Evolutionary conservation across 2,329 filamentous ascomycete species (phyloP), one percentile per base, ranked within the genome.

Genomic region (Pseudogymnoascus sp.): DNA sequence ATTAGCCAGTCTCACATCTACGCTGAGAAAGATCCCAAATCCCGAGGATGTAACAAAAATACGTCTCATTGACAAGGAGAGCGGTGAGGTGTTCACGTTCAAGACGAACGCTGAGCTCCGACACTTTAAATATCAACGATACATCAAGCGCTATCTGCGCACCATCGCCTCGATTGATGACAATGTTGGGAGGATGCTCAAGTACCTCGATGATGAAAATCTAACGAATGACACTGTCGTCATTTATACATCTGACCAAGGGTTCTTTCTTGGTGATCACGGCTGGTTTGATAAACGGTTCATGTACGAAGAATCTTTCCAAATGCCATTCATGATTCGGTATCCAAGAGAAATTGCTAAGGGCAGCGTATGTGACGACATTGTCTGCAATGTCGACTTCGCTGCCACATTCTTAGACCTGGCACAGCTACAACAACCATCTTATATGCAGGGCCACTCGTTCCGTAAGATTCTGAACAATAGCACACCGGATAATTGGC

Each of bases 281-380:
- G 80, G 80, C 60, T 83, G 79, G 80, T 82, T 82, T 65, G 81
- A 82, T 68, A 83, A 83, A 70, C 76, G 80, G 2, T 82, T 83
- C 68, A 82, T 83, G 77, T 83, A 83, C 68, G 80, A 83, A 64
- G 79, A 83, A 68, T 76, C 72, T 11, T 82, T 83, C 70, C 79
- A 82, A 68, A 82, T 83, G 80, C 80, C 80, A 0, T 80, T 82
- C 57, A 66, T 82, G 3, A 72, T 79, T 7, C 74, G 77, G 0
- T 79, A 78, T 54, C 79, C 80, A 0, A 63, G 59, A 0, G 73
- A 73, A 59, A 79, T 82, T 61, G 44, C 60, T 1, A 62, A 75
- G 0, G 73, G 74, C 0, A 71, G 69, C 0, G 69, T 79, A 0
- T 78, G 74, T 63, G 66, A 77, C 60, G 78, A 81, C 63, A 81